phyloP scores from a whole-genome alignment of 306 rosid species.

The Albizia julibrissin region DNA sequence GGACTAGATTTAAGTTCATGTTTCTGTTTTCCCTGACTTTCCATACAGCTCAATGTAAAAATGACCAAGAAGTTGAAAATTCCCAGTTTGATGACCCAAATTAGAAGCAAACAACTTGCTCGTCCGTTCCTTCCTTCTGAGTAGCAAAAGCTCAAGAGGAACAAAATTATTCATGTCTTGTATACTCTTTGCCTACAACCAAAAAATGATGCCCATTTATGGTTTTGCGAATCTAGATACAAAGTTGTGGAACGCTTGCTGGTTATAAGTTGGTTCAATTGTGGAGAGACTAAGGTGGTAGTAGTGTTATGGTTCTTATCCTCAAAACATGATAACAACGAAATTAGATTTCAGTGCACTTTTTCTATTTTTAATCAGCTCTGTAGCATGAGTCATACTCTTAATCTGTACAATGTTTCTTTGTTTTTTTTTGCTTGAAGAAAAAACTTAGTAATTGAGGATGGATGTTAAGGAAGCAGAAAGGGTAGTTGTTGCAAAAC shows the following conservation, averaged over 20 bases:
- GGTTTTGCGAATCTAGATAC: not conserved
- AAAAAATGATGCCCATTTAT: not conserved
- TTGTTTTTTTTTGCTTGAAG: no score
- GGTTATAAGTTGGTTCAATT: not conserved
- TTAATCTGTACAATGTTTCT: not conserved
- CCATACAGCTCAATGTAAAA: not conserved
- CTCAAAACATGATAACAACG: not conserved
- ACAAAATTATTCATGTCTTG: not conserved
- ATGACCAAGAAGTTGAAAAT: not conserved
- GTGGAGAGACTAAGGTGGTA: not conserved
- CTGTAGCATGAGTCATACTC: not conserved
- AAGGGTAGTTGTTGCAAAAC: conserved; percentile 76
- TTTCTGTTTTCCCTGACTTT: not conserved
- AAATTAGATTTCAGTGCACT: not conserved
- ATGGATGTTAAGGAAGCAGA: conserved; percentile 84
- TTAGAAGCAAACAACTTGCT: not conserved
- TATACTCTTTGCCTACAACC: not conserved
- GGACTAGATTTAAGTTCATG: not conserved
- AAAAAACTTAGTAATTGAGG: conserved; percentile 6
- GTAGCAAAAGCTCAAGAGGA: not conserved
- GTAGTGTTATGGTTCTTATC: not conserved
- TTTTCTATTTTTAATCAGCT: not conserved
- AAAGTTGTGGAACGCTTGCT: not conserved
- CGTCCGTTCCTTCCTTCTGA: not conserved
- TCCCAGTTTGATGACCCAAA: not conserved